phyloP scores from a whole-genome alignment of 805 yeast species.

The Hanseniaspora singularis region DNA sequence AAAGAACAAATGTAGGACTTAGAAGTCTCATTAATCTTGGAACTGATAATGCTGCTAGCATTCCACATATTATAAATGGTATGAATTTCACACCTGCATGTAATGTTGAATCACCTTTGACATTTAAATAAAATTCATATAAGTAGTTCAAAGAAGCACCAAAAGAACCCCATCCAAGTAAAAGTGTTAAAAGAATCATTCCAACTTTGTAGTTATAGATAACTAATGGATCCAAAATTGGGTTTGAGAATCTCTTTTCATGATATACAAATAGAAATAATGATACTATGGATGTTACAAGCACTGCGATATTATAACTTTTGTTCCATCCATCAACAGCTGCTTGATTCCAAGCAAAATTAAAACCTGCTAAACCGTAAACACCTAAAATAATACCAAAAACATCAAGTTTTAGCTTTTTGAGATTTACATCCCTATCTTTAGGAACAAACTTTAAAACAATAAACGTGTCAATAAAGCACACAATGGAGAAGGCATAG shows the following conservation, averaged over 20 bases:
- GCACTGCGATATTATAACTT: constrained; percentile 45
- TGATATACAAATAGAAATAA: constrained; percentile 37
- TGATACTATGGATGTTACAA: constrained; percentile 38
- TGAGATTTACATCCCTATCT: constrained; percentile 14
- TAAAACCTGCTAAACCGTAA: constrained; percentile 28
- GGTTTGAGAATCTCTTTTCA: constrained; percentile 35
- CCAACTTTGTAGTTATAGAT: constrained; percentile 34
- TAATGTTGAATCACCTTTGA: constrained; percentile 39
- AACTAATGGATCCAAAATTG: constrained; percentile 48
- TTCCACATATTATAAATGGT: constrained; percentile 42
- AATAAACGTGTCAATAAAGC: constrained; percentile 17
- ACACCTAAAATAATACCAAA: constrained; percentile 39
- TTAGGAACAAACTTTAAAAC: constrained; percentile 21
- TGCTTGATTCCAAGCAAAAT: constrained; percentile 64
- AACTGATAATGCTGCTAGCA: constrained; percentile 43
- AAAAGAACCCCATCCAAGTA: constrained; percentile 67
- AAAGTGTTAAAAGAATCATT: constrained; percentile 39
- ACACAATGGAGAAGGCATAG: constrained; percentile 23
- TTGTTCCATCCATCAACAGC: constrained; percentile 57
- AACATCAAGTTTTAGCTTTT: constrained; percentile 34
- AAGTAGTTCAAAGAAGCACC: constrained; percentile 60
- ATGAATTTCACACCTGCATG: constrained; percentile 35
- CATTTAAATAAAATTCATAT: constrained; percentile 39
- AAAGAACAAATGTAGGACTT: constrained; percentile 41
- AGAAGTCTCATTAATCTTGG: constrained; percentile 36